Evolutionary conservation across 2,329 filamentous ascomycete species (phyloP).

Genomic region (Penicillium vulpinum): DNA sequence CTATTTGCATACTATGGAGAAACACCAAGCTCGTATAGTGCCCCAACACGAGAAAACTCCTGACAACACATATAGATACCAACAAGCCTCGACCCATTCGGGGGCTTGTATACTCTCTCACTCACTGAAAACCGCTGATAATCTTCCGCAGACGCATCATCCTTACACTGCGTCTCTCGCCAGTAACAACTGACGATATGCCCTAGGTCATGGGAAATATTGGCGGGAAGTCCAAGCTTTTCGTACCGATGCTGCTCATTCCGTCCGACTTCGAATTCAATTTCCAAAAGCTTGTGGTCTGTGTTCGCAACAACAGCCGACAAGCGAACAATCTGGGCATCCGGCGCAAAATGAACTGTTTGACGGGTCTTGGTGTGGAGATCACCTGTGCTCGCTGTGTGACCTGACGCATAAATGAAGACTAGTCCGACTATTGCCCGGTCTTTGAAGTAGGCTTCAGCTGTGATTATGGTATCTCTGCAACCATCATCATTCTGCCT

Average conservation of each 20-base stretch:
- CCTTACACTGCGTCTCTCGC: neutral
- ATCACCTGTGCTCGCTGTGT: neutral
- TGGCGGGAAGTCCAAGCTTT: neutral
- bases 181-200: neutral
- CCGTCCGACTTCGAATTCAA: neutral
- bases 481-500: neutral
- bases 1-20: neutral
- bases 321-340: neutral
- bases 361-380: neutral
- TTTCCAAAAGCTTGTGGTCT: neutral
- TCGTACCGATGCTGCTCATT: neutral
- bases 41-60: neutral
- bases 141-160: neutral
- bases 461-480: neutral
- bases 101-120: neutral
- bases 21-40: neutral
- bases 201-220: too few species aligned
- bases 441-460: neutral
- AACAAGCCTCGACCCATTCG: neutral
- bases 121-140: accelerated
- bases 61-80: neutral
- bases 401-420: neutral
- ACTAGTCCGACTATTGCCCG: neutral
- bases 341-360: neutral
- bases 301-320: neutral